phyloP scores from a whole-genome alignment of 2,329 filamentous ascomycete species.

The Chrysoporthe deuterocubensis region DNA sequence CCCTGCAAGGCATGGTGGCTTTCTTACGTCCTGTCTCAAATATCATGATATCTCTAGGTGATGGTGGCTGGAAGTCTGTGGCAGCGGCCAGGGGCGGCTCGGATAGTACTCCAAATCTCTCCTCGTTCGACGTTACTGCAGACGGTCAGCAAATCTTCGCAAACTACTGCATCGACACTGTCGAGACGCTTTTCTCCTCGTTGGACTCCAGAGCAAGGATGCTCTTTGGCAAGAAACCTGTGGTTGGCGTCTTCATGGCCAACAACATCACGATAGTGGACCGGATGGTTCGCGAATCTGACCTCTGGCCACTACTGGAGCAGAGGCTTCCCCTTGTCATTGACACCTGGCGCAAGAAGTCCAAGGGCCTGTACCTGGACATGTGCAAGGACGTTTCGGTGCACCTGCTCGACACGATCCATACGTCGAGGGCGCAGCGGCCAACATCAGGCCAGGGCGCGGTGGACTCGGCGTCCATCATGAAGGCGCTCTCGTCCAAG shows the following conservation, averaged over 20 bases:
- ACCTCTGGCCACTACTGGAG: constrained; percentile 73
- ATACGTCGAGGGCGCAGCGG: constrained; percentile 75
- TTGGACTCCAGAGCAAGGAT: constrained; percentile 75
- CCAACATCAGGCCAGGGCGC: constrained; percentile 72
- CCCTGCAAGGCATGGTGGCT: constrained; percentile 82
- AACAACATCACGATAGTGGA: constrained; percentile 87
- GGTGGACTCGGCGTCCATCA: constrained; percentile 78
- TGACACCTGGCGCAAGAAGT: constrained; percentile 87
- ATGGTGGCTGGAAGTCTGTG: constrained; percentile 81
- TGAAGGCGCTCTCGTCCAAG: constrained; percentile 83
- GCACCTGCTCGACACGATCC: constrained; percentile 86
- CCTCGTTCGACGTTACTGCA: constrained; percentile 84
- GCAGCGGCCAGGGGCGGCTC: constrained; percentile 58
- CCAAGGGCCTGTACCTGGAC: constrained; percentile 79
- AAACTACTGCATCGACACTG: constrained; percentile 86
- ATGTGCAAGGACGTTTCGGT: constrained; percentile 87
- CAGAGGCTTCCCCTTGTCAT: constrained; percentile 64
- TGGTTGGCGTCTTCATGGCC: constrained; percentile 86
- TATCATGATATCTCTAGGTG: constrained; percentile 88
- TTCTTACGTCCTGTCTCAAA: constrained; percentile 86
- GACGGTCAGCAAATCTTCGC: constrained; percentile 88
- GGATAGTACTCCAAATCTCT: constrained; percentile 70
- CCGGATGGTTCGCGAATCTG: constrained; percentile 80
- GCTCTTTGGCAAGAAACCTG: constrained; percentile 75
- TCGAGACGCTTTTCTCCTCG: constrained; percentile 76